These are phyloP conservation scores for Pythium aquatile DNA, from an alignment of 352 stramenopile genomes.

Conservation along the genomic window DNA sequence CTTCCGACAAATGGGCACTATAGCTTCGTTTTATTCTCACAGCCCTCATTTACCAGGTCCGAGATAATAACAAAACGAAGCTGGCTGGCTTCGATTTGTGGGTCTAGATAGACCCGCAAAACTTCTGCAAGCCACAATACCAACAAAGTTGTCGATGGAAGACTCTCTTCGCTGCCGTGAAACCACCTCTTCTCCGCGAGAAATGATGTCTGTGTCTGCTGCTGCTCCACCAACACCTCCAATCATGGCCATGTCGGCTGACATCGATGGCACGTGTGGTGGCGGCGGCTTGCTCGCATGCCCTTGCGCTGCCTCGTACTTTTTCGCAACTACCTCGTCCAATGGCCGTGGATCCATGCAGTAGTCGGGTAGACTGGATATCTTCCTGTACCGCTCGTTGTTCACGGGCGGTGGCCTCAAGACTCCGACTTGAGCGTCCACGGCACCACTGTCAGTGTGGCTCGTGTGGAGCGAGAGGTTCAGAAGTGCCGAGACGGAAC, in stretches of 20 bases:
- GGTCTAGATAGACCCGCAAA: no score
- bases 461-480: conserved; percentile 37
- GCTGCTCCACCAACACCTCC: not conserved
- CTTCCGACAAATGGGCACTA: no score
- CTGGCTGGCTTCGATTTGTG: no score
- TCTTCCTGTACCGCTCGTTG: conserved; percentile 46
- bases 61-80: no score
- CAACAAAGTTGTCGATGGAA: conserved; percentile 17
- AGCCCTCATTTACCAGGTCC: no score
- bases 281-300: conserved; percentile 50
- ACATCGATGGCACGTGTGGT: conserved; percentile 46
- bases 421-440: conserved; percentile 18
- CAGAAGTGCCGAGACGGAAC: conserved; percentile 57
- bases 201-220: not conserved
- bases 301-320: conserved; percentile 50
- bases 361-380: conserved; percentile 39
- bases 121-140: no score
- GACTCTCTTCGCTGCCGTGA: conserved; percentile 9
- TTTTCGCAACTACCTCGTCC: conserved; percentile 29
- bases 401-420: conserved; percentile 43
- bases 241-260: conserved; percentile 32
- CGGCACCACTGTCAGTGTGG: not conserved
- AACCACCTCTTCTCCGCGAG: conserved; percentile 12
- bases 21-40: no score
- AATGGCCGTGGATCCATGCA: conserved; percentile 15